These are phyloP conservation scores for Chlamydomonas eustigma DNA, from an alignment of 139 green algal species.

Conservation along the genomic window DNA sequence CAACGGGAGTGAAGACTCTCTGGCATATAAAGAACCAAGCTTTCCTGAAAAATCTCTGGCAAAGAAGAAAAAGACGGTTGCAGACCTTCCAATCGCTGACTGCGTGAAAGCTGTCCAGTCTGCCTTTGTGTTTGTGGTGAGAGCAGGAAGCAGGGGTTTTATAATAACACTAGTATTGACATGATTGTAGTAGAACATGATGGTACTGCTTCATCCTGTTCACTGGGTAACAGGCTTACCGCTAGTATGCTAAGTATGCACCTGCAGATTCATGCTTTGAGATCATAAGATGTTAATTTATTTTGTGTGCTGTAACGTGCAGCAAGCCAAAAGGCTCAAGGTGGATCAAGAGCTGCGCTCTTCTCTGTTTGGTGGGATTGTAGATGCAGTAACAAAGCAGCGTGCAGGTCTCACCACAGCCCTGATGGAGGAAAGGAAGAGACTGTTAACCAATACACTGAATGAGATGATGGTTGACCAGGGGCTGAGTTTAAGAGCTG, in stretches of 20 bases:
- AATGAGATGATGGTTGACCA: too few relatives aligned
- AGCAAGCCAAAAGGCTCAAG: too few relatives aligned
- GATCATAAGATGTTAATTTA: not conserved
- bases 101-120: slow-evolving; percentile 5
- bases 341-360: too few relatives aligned
- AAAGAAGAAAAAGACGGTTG: not conserved
- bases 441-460: too few relatives aligned
- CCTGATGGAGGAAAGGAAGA: too few relatives aligned
- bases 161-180: not conserved
- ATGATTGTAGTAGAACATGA: not conserved
- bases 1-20: not conserved
- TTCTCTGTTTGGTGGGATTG: too few relatives aligned
- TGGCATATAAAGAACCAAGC: not conserved
- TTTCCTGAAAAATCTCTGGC: not conserved
- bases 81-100: not conserved
- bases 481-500: too few relatives aligned
- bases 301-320: not conserved
- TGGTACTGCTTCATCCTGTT: not conserved
- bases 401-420: too few relatives aligned
- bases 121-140: not conserved
- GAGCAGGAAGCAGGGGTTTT: not conserved
- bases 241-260: not conserved
- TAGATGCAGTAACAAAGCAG: too few relatives aligned
- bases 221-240: not conserved
- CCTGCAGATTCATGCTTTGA: not conserved